phyloP scores from a whole-genome alignment of 768 basidiomycete genomes.

The Xerocomus potaroensis region DNA sequence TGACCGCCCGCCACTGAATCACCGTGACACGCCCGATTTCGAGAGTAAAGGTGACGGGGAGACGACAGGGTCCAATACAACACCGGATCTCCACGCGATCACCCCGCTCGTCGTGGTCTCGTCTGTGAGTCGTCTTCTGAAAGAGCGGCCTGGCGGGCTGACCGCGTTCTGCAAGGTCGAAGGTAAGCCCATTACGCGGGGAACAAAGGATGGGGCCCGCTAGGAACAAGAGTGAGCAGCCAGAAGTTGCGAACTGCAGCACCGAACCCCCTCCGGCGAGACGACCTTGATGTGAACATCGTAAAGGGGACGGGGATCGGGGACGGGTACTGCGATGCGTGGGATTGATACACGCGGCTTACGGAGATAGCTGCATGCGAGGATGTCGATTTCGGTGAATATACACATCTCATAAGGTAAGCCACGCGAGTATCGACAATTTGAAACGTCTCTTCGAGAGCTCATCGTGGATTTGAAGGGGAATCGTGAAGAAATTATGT shows the following conservation, averaged over 20 bases:
- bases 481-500: slow-evolving; percentile 36
- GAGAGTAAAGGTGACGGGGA: slow-evolving; percentile 15
- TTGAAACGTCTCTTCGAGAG: slow-evolving; percentile 42
- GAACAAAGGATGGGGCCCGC: slow-evolving; percentile 53
- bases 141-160: no score
- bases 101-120: not conserved
- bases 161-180: slow-evolving; percentile 5
- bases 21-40: slow-evolving; percentile 1
- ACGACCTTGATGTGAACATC: not conserved
- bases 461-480: slow-evolving; percentile 41
- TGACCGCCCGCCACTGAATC: not conserved
- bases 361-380: slow-evolving; percentile 7
- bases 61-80: not conserved
- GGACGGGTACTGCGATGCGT: not conserved
- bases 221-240: slow-evolving; percentile 51
- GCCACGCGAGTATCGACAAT: slow-evolving; percentile 41
- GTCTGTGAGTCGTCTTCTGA: slow-evolving; percentile 6
- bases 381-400: slow-evolving; percentile 34
- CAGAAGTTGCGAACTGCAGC: slow-evolving; percentile 14
- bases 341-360: slow-evolving; percentile 6
- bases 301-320: not conserved
- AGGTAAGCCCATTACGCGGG: slow-evolving; percentile 46
- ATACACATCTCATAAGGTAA: slow-evolving; percentile 31
- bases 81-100: not conserved
- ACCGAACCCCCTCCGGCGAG: not conserved